phyloP scores from a whole-genome alignment of 371 early-diverging fungal genomes.

The Gilbertella persicaria region DNA sequence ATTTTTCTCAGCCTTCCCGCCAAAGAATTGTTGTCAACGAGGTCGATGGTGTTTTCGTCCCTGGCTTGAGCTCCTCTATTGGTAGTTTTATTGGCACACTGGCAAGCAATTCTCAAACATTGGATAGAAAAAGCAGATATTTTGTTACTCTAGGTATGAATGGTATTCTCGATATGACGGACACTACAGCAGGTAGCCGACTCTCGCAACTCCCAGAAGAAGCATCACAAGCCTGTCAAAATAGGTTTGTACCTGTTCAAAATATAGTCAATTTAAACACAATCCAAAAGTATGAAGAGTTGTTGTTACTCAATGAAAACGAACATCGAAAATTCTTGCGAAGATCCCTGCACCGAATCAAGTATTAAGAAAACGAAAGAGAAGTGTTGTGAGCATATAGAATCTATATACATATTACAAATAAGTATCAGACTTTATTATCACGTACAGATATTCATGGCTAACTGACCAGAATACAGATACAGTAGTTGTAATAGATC shows the following conservation, averaged over 20 bases:
- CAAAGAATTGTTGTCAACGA: constrained; percentile 10
- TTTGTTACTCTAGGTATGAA: constrained; percentile 12
- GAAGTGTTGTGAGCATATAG: too few species aligned
- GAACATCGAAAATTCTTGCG: background rate
- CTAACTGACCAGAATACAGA: too few species aligned
- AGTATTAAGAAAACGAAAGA: too few species aligned
- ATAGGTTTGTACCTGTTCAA: constrained; percentile 7
- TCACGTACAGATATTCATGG: too few species aligned
- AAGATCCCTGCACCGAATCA: constrained; percentile 3
- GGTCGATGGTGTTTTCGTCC: constrained; percentile 10
- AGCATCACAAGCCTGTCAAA: constrained; percentile 7
- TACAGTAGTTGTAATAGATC: too few species aligned
- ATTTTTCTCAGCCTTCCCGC: constrained; percentile 9
- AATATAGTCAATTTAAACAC: too few species aligned
- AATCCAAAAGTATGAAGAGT: constrained; percentile 6
- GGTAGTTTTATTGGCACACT: too few species aligned
- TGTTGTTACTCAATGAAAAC: constrained; percentile 7
- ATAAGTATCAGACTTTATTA: too few species aligned
- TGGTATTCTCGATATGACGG: constrained; percentile 8
- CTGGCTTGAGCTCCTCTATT: constrained; percentile 8
- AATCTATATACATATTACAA: too few species aligned
- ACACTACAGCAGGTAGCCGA: constrained; percentile 4
- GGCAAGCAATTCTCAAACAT: constrained; percentile 7
- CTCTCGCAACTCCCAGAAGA: constrained; percentile 9
- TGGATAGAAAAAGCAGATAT: constrained; percentile 14